phyloP scores from a whole-genome alignment of 352 stramenopile species.

The Phytophthora pluvialis region DNA sequence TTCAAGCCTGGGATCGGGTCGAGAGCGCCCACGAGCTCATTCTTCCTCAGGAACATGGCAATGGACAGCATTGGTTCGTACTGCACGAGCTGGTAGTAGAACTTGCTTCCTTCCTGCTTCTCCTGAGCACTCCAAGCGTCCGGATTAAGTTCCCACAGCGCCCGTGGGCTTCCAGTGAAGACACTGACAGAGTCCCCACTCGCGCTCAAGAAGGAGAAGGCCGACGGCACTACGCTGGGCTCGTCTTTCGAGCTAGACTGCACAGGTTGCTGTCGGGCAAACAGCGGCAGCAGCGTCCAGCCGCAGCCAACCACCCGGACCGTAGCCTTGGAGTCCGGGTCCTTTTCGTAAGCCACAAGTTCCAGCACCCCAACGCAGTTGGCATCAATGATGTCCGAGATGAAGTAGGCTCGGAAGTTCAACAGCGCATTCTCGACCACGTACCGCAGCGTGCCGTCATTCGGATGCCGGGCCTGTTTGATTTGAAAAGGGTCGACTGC shows the following conservation, averaged over 20 bases:
- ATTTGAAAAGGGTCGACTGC: constrained; percentile 56
- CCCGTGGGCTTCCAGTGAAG: constrained; percentile 73
- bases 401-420: constrained; percentile 86
- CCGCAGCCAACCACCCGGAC: constrained; percentile 86
- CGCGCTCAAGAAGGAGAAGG: constrained; percentile 32
- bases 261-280: constrained; percentile 48
- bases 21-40: constrained; percentile 87
- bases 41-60: constrained; percentile 77
- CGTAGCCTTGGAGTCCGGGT: constrained; percentile 75
- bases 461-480: constrained; percentile 52
- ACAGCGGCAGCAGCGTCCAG: constrained; percentile 93
- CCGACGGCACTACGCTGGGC: constrained; percentile 21
- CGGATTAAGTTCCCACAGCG: constrained; percentile 69
- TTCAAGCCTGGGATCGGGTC: constrained; percentile 81
- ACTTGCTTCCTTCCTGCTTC: constrained; percentile 62
- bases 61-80: constrained; percentile 68
- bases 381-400: constrained; percentile 86
- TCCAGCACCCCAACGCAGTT: constrained; percentile 94
- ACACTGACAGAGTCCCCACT: constrained; percentile 70
- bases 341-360: constrained; percentile 91
- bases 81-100: constrained; percentile 69
- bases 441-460: constrained; percentile 54
- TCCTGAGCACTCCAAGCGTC: constrained; percentile 61
- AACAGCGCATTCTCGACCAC: constrained; percentile 58
- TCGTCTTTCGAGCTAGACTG: constrained; percentile 7